Conservation (phyloP, 2,329 filamentous ascomycete genomes). For the Amesomyces nigricolor region DNA sequence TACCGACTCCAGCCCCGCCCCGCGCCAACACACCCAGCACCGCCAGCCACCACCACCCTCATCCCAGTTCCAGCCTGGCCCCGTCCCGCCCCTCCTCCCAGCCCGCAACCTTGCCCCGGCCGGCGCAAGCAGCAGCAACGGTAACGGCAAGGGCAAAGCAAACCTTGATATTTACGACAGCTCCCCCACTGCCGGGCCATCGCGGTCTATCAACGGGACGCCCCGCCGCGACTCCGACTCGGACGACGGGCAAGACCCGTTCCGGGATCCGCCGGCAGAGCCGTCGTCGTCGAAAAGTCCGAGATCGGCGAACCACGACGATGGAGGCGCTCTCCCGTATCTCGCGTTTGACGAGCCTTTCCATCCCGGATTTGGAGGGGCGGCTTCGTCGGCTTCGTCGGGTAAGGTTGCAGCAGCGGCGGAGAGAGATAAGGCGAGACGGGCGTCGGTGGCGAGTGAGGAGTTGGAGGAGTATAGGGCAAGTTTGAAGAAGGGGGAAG, state of each 20-base stretch:
- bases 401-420: background rate
- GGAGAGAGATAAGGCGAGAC: constrained; percentile 4
- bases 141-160: constrained; percentile 29
- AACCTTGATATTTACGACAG: constrained; percentile 2
- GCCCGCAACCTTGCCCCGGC: constrained; percentile 13
- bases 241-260: constrained; percentile 28
- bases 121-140: constrained; percentile 20
- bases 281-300: constrained; percentile 1
- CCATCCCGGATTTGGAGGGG: constrained; percentile 20
- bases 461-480: constrained; percentile 12
- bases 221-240: constrained; percentile 22
- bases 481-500: constrained; percentile 5
- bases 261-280: constrained; percentile 32
- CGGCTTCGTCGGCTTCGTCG: background rate
- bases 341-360: constrained; percentile 17
- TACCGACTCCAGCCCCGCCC: constrained; percentile 28
- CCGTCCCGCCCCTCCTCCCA: constrained; percentile 1
- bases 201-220: constrained; percentile 18
- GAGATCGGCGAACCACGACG: background rate
- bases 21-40: constrained; percentile 6
- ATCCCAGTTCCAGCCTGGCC: constrained; percentile 20
- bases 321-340: constrained; percentile 23
- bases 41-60: constrained; percentile 17
- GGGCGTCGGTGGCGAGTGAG: constrained; percentile 18
- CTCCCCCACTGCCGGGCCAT: constrained; percentile 17